Percentiles rank a stretch among this genome's conserved stretches.
These are phyloP conservation scores for Excoecaria cochinchinensis DNA, from an alignment of 345 rosid species.

Conservation along the genomic window DNA sequence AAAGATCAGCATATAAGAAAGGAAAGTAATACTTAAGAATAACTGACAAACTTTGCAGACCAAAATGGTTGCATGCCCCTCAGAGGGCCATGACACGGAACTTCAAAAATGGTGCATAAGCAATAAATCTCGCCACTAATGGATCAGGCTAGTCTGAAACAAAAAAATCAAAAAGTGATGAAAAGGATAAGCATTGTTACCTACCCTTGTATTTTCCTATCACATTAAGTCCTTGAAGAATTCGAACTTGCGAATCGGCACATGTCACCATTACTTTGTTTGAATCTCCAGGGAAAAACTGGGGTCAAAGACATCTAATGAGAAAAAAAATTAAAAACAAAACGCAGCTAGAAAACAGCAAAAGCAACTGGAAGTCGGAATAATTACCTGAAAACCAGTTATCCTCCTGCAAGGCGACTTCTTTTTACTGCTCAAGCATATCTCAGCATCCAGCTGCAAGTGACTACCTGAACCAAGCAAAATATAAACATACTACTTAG, in stretches of 20 bases:
- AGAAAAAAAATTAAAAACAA: slow-evolving; percentile 4
- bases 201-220: slow-evolving; percentile 76
- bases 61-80: not conserved
- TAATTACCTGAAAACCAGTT: slow-evolving; percentile 70
- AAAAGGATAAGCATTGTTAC: slow-evolving; percentile 6
- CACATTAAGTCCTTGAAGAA: slow-evolving; percentile 67
- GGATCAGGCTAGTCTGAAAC: not conserved
- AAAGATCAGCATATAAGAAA: too few species aligned
- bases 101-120: not conserved
- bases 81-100: not conserved
- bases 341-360: not conserved
- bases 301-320: slow-evolving; percentile 13
- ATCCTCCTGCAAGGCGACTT: slow-evolving; percentile 69
- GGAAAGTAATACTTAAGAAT: not conserved
- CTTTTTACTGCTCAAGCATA: slow-evolving; percentile 65
- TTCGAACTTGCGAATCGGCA: slow-evolving; percentile 84
- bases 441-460: slow-evolving; percentile 72
- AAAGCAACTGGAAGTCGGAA: slow-evolving; percentile 8
- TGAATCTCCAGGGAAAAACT: slow-evolving; percentile 70
- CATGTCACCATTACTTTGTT: slow-evolving; percentile 81
- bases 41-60: not conserved
- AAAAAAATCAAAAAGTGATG: slow-evolving; percentile 3
- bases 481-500: not conserved
- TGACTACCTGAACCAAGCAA: slow-evolving; percentile 51
- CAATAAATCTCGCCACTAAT: not conserved